Base-by-base conservation (phyloP, 306 rosid genomes). In the Pyrus betulifolia region DNA sequence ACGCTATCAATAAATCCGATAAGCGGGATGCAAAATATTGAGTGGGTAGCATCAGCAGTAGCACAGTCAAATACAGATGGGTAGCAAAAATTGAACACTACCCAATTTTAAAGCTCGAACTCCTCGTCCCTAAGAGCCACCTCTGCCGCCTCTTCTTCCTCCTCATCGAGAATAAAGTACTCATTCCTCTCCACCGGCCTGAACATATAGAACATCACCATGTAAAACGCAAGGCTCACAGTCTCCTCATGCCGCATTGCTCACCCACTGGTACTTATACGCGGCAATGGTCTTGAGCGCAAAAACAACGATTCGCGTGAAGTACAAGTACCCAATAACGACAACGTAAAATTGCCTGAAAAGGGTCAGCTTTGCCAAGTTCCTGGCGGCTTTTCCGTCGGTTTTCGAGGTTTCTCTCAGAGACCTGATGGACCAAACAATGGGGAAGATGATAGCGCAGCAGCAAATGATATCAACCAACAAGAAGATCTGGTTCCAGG, bases 71-170 rank as follows among this genome's bases (percentile, higher is more conserved):
- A 62, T 76, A 59, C 54, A 69, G 62, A 71, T 40, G 76, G 74
- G 67, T 67, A 44, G 68, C 61, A 27, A 63, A 64, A 44, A 59
- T 52, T 7, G 55, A 23, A 78, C 45, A 27, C 11, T 55, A 66
- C 76, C 74, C 27, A 62, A 60, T 74, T 91, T 88, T 88, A 93
- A 71, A 93, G 95, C 89, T 90, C 95, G 59, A 93, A 93, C 49
- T 92, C 96, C 73, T 90, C 98, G 33, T 92, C 95, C 85, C 83
- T 83, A 5, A 89, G 97, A 42, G 98, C 96, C 80, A 90, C 13
- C 74, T 95, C 97, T 0, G 97, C 98, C 1, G 96, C 96, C 79
- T 90, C 98, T 71, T 95, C 97, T 55, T 95, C 98, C 87, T 92
- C 97, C 76, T 88, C 97, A 25, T 95, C 98, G n/a, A 95, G 90